These are phyloP conservation scores for Gossypium arboreum DNA, from an alignment of 345 rosid genomes.

Conservation along the genomic window DNA sequence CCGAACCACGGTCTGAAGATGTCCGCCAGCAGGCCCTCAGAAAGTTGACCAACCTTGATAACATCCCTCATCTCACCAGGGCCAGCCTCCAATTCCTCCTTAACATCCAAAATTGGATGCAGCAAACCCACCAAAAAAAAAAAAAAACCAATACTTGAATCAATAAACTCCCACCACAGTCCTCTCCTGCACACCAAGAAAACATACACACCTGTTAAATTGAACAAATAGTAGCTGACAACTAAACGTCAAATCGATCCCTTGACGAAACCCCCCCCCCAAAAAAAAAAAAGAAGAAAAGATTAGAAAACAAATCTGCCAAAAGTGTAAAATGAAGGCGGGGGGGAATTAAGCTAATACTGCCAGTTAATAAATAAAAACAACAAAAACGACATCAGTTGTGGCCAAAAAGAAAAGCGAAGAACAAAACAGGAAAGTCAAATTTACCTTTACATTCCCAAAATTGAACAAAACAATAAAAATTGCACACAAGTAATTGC, in stretches of 20 bases:
- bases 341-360: not conserved
- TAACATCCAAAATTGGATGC: constrained; percentile 50
- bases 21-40: constrained; percentile 86
- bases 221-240: not conserved
- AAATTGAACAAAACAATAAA: constrained; percentile 11
- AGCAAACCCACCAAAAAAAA: not conserved
- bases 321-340: not conserved
- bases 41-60: constrained; percentile 77
- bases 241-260: constrained; percentile 6
- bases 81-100: constrained; percentile 44
- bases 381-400: not conserved
- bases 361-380: constrained; percentile 8
- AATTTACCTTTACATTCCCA: constrained; percentile 24
- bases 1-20: constrained; percentile 47
- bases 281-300: not conserved
- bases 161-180: constrained; percentile 14
- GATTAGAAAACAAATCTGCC: constrained; percentile 9
- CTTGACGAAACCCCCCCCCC: not conserved
- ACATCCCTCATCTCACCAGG: constrained; percentile 97
- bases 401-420: not conserved
- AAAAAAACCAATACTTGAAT: not conserved
- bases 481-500: not conserved
- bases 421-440: constrained; percentile 16
- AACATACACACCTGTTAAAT: not conserved
- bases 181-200: constrained; percentile 26